Evolutionary conservation across 805 yeast genomes (phyloP).

Genomic region (Kockiozyma suomiensis): DNA sequence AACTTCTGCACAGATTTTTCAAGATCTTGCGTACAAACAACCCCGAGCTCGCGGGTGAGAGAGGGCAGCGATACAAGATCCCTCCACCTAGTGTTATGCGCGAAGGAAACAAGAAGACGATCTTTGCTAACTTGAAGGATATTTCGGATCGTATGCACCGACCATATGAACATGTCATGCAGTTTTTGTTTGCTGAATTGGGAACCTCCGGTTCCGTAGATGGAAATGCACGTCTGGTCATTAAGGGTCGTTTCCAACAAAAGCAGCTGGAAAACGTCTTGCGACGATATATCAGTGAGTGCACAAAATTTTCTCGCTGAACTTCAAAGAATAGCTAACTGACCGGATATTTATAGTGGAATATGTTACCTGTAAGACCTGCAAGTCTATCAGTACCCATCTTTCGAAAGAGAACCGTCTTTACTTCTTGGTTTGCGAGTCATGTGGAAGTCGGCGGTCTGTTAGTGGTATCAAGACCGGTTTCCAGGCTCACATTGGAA

Average conservation of each 20-base stretch:
- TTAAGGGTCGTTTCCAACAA: conserved; percentile 97
- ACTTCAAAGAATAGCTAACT: not conserved
- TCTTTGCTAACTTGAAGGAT: conserved; percentile 93
- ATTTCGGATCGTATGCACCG: conserved; percentile 93
- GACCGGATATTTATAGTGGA: conserved; percentile 51
- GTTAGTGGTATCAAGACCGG: conserved; percentile 98
- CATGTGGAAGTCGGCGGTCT: conserved; percentile 96
- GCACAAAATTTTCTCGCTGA: not conserved
- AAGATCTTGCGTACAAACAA: conserved; percentile 83
- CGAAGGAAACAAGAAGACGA: conserved; percentile 96
- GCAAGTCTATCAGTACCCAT: conserved; percentile 96
- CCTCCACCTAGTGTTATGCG: conserved; percentile 97
- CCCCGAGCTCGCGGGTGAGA: conserved; percentile 97
- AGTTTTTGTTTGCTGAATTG: conserved; percentile 94
- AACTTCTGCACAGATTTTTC: conserved; percentile 82
- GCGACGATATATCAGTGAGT: conserved; percentile 77
- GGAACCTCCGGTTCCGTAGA: conserved; percentile 99
- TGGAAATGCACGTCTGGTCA: conserved; percentile 94
- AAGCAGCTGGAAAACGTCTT: conserved; percentile 95
- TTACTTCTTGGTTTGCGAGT: conserved; percentile 95
- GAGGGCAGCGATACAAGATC: conserved; percentile 88
- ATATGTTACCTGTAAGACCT: conserved; percentile 97
- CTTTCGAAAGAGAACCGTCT: conserved; percentile 96
- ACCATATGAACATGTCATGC: conserved; percentile 95
- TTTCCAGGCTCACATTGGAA: conserved; percentile 97